Percentiles rank a stretch among this genome's conserved stretches.
These are phyloP conservation scores for Silene uniflora DNA, from an alignment of 148 eudicot species.

Conservation along the genomic window DNA sequence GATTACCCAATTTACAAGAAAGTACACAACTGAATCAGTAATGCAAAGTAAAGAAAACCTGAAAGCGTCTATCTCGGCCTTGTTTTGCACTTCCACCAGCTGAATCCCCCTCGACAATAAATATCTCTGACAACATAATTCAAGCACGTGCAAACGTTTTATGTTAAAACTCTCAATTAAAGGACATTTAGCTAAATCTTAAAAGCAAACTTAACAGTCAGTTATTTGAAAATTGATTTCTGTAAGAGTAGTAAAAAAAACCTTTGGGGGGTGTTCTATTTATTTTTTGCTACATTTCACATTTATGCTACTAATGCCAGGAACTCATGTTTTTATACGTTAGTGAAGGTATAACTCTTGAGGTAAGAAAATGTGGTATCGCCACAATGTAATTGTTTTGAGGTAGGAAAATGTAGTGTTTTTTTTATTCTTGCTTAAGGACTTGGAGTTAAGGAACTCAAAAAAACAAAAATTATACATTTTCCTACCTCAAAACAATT, in stretches of 20 bases:
- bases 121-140: conserved; percentile 62
- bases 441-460: no score
- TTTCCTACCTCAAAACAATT: no score
- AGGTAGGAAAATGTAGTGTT: no score
- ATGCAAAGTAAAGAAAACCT: conserved; percentile 38
- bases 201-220: background rate
- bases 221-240: background rate
- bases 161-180: background rate
- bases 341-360: no score
- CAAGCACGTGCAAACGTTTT: conserved; percentile 7
- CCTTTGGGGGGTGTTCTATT: background rate
- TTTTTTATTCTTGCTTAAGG: no score
- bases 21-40: background rate
- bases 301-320: no score
- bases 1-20: background rate
- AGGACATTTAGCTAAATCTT: background rate
- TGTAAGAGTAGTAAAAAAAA: background rate
- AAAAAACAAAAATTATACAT: no score
- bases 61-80: conserved; percentile 96
- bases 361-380: no score
- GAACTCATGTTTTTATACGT: no score
- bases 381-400: no score
- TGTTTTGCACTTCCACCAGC: conserved; percentile 99
- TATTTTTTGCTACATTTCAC: no score
- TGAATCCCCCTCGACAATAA: conserved; percentile 98